These are phyloP conservation scores for Aspergillus chevalieri DNA, from an alignment of 2,329 filamentous ascomycete genomes.

Conservation along the genomic window DNA sequence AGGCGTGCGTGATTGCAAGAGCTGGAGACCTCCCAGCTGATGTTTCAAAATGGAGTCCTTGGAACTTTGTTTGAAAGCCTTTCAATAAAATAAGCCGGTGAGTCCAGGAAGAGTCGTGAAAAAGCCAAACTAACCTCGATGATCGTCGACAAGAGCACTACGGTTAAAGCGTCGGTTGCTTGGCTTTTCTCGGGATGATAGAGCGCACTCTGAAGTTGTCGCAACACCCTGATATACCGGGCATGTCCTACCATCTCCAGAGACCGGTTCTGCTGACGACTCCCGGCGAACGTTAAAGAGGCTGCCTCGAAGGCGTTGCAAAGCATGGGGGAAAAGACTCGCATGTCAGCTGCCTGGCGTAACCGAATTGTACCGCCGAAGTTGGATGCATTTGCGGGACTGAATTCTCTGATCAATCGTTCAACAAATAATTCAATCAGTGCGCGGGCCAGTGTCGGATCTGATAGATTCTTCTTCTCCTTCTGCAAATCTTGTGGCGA, in stretches of 20 bases:
- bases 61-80: conserved; percentile 23
- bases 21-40: conserved; percentile 19
- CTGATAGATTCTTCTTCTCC: conserved; percentile 10
- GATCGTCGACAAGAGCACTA: conserved; percentile 19
- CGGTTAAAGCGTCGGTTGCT: conserved; percentile 19
- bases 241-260: conserved; percentile 15
- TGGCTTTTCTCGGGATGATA: conserved; percentile 12
- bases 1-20: conserved; percentile 16
- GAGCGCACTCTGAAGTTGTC: conserved; percentile 13
- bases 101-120: neutral
- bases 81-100: neutral
- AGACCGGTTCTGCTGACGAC: conserved; percentile 12
- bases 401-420: conserved; percentile 18
- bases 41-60: conserved; percentile 19
- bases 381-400: conserved; percentile 8
- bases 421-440: conserved; percentile 21
- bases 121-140: conserved; percentile 13
- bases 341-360: conserved; percentile 18
- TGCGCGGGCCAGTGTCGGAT: conserved; percentile 11
- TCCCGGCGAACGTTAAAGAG: conserved; percentile 17
- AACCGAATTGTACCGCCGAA: conserved; percentile 17
- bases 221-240: conserved; percentile 14
- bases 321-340: conserved; percentile 19
- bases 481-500: neutral
- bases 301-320: conserved; percentile 19